Base-by-base conservation (phyloP, 1,284 basidiomycete genomes). In the Vanrija sp. region DNA sequence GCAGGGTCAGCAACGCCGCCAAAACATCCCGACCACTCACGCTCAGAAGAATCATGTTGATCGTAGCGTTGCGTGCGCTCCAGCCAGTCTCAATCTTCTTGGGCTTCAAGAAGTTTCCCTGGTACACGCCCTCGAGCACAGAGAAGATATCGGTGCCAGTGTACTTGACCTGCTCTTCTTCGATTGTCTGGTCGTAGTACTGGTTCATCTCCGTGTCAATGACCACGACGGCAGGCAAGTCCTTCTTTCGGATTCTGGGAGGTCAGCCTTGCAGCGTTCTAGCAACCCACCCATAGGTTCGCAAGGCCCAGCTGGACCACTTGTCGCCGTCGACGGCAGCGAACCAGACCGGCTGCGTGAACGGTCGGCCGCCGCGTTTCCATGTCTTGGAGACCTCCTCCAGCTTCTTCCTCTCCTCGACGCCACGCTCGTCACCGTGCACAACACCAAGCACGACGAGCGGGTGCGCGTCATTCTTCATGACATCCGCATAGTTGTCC, bases 241-340 rank as follows among this genome's bases (percentile, higher is more conserved):
- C 78, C 44, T 40, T 75, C 21, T 65, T 69, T 44, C 65, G 69
- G 58, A 78, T 73, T n/a, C 70, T 73, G 19, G 44, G 18, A n/a
- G 4, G 25, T 15, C 8, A 14, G 8, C 16, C 29, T 29, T 43
- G 18, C 42, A 26, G 7, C 25, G 7, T 7, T 12, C 14, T 18
- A n/a, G 12, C 15, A 6, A 63, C 71, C 49, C 52, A 72, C 72
- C 86, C 85, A 73, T 94, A 95, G 83, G 90, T 91, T 62, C 84
- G 85, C 80, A 88, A 90, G 75, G 94, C 78, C 91, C 91, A 95
- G 52, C 82, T 85, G 18, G 76, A 80, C 91, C 91, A 94, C 69
- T 81, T 82, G 23, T 84, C 84, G 0, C 79, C 82, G 67, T 95
- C 88, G 82, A 94, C 91, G 84, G 86, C 89, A 8, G 86, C 82